phyloP scores from a whole-genome alignment of 345 rosid genomes.

The Gossypium stocksii region DNA sequence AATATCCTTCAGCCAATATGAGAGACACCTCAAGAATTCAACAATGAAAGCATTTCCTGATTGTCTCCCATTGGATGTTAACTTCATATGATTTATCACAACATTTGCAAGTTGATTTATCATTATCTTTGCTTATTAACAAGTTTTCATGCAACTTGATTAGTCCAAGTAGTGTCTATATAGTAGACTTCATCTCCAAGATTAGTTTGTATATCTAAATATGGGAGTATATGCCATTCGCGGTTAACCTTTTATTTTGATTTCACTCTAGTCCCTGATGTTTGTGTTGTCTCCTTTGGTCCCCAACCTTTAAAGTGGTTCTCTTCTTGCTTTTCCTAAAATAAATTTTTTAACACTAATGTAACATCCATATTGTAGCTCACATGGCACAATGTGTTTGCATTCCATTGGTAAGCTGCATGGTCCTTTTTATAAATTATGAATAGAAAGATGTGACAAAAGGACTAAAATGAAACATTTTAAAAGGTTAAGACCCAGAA shows the following conservation, averaged over 20 bases:
- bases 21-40: background rate
- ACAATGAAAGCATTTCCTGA: background rate
- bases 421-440: background rate
- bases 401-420: background rate
- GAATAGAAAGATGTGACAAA: background rate
- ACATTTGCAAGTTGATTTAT: background rate
- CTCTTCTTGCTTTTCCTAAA: background rate
- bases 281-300: background rate
- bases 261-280: background rate
- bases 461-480: background rate
- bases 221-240: background rate
- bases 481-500: background rate
- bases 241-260: background rate
- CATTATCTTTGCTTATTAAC: background rate
- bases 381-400: background rate
- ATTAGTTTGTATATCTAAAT: background rate
- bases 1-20: background rate
- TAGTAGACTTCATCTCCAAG: background rate
- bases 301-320: background rate
- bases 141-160: background rate
- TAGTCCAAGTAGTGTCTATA: background rate
- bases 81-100: background rate
- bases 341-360: background rate
- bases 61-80: background rate
- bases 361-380: background rate